Evolutionary conservation across 345 rosid species (phyloP).

Genomic region (Turnera subulata): DNA sequence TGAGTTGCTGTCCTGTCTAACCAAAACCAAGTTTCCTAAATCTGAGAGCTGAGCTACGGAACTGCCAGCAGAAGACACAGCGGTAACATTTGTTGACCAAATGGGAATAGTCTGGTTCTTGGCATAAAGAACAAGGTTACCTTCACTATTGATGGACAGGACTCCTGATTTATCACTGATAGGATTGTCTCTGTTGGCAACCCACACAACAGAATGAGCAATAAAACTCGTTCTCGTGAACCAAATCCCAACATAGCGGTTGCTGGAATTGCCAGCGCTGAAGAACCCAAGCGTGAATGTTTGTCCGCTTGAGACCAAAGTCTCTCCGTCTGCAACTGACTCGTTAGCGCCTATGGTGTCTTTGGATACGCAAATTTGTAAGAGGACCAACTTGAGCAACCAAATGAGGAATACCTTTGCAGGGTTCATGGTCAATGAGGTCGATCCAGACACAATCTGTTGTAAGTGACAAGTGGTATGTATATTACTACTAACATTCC

Average conservation of each 20-base stretch:
- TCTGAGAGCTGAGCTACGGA: neutral
- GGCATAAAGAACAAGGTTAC: neutral
- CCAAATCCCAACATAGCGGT: conserved; percentile 1
- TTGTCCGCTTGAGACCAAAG: conserved; percentile 1
- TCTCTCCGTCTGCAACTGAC: conserved; percentile 1
- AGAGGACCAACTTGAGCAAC: neutral
- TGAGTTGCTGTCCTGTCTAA: neutral
- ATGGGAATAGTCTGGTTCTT: neutral
- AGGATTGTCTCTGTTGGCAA: conserved; percentile 12
- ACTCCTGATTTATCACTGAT: conserved; percentile 11
- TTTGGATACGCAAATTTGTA: neutral
- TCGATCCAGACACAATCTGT: too few relatives aligned
- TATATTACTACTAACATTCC: too few relatives aligned
- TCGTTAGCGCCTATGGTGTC: conserved; percentile 4
- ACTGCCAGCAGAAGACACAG: neutral
- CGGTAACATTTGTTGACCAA: conserved; percentile 3
- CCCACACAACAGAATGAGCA: conserved; percentile 11
- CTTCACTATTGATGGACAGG: conserved; percentile 1
- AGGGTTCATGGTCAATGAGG: neutral
- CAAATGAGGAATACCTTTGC: neutral
- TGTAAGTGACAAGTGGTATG: too few relatives aligned
- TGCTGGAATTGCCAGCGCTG: neutral
- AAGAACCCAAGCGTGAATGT: conserved; percentile 4
- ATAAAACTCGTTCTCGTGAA: neutral
- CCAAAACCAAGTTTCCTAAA: neutral